Evolutionary conservation across 495 filamentous ascomycete genomes (phyloP), one percentile per base, ranked within the genome.

Genomic region (Ascodesmis nigricans): DNA sequence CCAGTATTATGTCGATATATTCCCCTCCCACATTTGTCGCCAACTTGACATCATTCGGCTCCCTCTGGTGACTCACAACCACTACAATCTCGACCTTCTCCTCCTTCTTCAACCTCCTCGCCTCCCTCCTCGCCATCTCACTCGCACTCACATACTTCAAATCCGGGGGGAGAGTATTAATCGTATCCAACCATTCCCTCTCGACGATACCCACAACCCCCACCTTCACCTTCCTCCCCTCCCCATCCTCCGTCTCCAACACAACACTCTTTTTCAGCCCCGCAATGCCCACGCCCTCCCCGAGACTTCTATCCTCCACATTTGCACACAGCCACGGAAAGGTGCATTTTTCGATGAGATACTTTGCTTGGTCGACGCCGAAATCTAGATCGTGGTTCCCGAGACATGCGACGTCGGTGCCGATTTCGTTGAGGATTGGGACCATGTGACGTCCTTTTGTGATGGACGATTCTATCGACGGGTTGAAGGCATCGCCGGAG

Each of bases 361-460:
- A 61, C 14, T 63, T 65, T 49, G 78, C 77, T 48, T 90, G 80
- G 6, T 59, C 53, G 13, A 84, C 74, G n/a, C 82, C 82, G 47
- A 92, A 92, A 53, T 92, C 82, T 23, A 92, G 69, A 50, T 92
- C 82, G 53, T 92, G 82, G 50, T 92, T 92, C 66, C 82, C 82
- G 35, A 81, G 63, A 56, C 77, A 75, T 3, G 79, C 77, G 14
- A 73, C 74, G 49, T 74, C 64, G 5, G 76, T 81, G 5, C 69
- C 64, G 31, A 75, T 65, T n/a, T 58, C 59, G 50, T 91, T 91
- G 18, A 92, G 51, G n/a, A 84, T 59, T 3, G 80, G 74, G 5
- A 91, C 67, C 82, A 92, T 91, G 54, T 91, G 82, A 37, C 63
- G 55, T 55, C 79, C 81, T 56, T 90, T 90, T 1, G 81, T 91